Evolutionary conservation across 1,284 basidiomycete species (phyloP).

Genomic region (Bjerkandera adusta): DNA sequence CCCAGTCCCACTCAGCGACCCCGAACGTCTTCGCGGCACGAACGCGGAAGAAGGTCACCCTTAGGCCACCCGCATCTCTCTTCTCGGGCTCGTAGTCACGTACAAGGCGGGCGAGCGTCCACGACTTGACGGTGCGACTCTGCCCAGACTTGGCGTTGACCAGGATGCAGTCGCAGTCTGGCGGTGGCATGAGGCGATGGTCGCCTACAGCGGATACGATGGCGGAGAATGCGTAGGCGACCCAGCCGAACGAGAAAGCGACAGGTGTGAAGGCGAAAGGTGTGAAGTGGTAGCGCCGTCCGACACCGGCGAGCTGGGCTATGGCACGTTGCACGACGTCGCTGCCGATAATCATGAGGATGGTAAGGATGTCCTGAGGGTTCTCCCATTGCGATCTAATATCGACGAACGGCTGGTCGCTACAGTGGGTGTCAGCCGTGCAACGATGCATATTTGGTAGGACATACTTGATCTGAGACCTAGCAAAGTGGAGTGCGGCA

Average conservation of each 20-base stretch:
- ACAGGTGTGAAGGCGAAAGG: constrained; percentile 34
- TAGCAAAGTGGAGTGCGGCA: too few species aligned
- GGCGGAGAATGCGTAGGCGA: constrained; percentile 32
- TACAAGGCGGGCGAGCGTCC: neutral
- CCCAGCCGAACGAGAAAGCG: constrained; percentile 39
- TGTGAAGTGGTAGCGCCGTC: too few species aligned
- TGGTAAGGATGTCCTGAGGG: constrained; percentile 28
- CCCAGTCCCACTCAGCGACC: constrained; percentile 22
- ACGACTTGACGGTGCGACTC: neutral
- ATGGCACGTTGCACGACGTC: constrained; percentile 32
- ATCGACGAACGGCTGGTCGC: too few species aligned
- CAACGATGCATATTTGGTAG: too few species aligned
- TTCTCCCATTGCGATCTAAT: constrained; percentile 28
- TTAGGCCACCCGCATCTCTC: neutral
- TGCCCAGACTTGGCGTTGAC: neutral
- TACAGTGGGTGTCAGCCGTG: too few species aligned
- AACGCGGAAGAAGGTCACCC: neutral
- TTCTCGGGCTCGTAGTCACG: neutral
- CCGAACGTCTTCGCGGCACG: constrained; percentile 8
- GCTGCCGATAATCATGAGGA: constrained; percentile 34
- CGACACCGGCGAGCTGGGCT: too few species aligned
- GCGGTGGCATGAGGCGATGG: constrained; percentile 28
- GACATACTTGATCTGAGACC: too few species aligned
- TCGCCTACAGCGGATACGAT: constrained; percentile 29
- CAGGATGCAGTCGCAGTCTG: constrained; percentile 21